Percentiles rank a stretch among this genome's conserved stretches.
These are phyloP conservation scores for Viridothelium virens DNA, from an alignment of 495 filamentous ascomycete species.

Conservation along the genomic window DNA sequence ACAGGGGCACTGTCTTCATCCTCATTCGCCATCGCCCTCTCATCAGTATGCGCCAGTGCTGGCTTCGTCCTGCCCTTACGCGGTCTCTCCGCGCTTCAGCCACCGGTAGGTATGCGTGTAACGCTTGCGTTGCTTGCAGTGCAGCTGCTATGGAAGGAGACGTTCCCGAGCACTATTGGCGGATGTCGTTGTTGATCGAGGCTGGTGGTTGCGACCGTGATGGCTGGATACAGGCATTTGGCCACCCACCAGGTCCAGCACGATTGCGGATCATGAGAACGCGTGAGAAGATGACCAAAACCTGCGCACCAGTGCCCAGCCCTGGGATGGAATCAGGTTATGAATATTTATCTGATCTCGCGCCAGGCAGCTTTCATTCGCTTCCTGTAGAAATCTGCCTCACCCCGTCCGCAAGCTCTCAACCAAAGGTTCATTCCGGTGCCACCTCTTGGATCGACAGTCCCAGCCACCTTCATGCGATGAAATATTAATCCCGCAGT, in stretches of 20 bases:
- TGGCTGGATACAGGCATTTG: constrained; percentile 12
- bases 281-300: constrained; percentile 7
- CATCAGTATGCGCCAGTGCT: background rate
- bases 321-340: background rate
- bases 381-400: background rate
- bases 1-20: background rate
- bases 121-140: constrained; percentile 11
- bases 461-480: constrained; percentile 8
- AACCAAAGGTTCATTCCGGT: background rate
- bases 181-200: background rate
- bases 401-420: background rate
- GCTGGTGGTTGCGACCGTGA: constrained; percentile 10
- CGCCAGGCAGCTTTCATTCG: constrained; percentile 1
- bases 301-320: background rate
- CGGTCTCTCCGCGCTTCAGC: constrained; percentile 3
- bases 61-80: background rate
- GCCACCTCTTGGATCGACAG: constrained; percentile 5
- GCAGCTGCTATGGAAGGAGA: constrained; percentile 4
- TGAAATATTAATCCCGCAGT: background rate
- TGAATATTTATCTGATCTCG: constrained; percentile 9
- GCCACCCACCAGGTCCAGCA: constrained; percentile 6
- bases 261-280: constrained; percentile 8
- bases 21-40: background rate
- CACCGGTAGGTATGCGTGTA: constrained; percentile 6
- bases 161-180: background rate